These are phyloP conservation scores for Raphanus sativus DNA, from an alignment of 345 rosid genomes.

Conservation along the genomic window DNA sequence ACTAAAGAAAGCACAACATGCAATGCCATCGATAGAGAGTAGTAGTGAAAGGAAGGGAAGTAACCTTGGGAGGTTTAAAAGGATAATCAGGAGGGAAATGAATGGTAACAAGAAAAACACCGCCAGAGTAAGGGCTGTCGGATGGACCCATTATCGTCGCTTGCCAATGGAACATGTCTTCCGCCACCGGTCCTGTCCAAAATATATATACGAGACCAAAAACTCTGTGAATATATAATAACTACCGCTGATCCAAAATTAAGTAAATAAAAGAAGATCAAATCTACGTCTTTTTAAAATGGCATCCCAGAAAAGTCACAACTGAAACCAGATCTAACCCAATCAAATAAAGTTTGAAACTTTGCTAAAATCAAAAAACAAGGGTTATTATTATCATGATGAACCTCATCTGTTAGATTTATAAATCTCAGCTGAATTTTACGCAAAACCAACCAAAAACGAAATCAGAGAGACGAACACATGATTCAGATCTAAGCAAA, in stretches of 20 bases:
- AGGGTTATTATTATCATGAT: background rate
- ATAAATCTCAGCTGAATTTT: conserved; percentile 11
- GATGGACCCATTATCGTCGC: conserved; percentile 88
- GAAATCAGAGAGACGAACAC: background rate
- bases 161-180: conserved; percentile 90
- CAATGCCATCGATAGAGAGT: too few relatives aligned
- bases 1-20: too few relatives aligned
- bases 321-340: conserved; percentile 5
- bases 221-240: background rate
- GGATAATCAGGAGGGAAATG: conserved; percentile 87
- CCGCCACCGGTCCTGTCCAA: conserved; percentile 70
- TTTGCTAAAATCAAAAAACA: background rate
- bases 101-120: conserved; percentile 72
- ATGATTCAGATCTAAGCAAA: conserved; percentile 25
- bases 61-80: conserved; percentile 79
- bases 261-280: background rate
- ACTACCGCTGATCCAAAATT: too few relatives aligned
- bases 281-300: background rate
- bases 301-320: conserved; percentile 1
- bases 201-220: background rate
- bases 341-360: conserved; percentile 12
- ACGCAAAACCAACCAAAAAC: background rate
- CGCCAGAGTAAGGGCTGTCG: conserved; percentile 77
- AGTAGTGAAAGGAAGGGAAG: background rate
- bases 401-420: background rate